Evolutionary conservation across 768 basidiomycete genomes (phyloP).

Genomic region (Brasilioporus rufonigricans): DNA sequence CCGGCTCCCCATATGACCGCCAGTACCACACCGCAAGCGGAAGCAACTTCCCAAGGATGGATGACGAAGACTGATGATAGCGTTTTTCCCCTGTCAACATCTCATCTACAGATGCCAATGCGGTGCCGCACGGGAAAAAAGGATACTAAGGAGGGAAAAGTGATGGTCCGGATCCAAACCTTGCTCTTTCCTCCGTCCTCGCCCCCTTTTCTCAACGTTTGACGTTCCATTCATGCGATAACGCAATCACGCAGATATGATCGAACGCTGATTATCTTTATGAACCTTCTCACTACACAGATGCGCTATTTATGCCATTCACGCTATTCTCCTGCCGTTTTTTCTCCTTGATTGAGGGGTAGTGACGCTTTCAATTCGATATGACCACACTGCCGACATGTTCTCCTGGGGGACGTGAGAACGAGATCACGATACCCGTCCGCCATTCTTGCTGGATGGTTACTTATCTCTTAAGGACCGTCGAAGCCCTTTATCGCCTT

Average conservation of each 20-base stretch:
- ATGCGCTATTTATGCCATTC: slow-evolving; percentile 28
- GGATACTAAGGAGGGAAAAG: neutral
- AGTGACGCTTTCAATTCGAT: no score
- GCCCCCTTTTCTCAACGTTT: neutral
- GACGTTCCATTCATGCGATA: slow-evolving; percentile 4
- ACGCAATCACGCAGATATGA: slow-evolving; percentile 9
- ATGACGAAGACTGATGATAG: slow-evolving; percentile 6
- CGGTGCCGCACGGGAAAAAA: neutral
- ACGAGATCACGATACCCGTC: neutral
- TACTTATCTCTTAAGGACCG: no score
- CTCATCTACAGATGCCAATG: neutral
- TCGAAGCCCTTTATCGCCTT: no score
- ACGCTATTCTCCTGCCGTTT: neutral
- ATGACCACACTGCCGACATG: no score
- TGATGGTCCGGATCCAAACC: neutral
- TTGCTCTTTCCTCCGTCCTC: neutral
- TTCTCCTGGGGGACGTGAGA: no score
- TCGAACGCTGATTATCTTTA: slow-evolving; percentile 25
- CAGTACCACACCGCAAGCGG: slow-evolving; percentile 18
- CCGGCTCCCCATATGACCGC: slow-evolving; percentile 9
- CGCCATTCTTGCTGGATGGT: no score
- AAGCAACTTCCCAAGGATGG: slow-evolving; percentile 8
- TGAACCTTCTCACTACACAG: slow-evolving; percentile 11
- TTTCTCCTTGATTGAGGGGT: neutral
- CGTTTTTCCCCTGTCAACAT: neutral